A percentile compares a stretch with the other conserved stretches of the same genome.
phyloP scores from a whole-genome alignment of 1,284 basidiomycete genomes.

The Irpex lacteus region DNA sequence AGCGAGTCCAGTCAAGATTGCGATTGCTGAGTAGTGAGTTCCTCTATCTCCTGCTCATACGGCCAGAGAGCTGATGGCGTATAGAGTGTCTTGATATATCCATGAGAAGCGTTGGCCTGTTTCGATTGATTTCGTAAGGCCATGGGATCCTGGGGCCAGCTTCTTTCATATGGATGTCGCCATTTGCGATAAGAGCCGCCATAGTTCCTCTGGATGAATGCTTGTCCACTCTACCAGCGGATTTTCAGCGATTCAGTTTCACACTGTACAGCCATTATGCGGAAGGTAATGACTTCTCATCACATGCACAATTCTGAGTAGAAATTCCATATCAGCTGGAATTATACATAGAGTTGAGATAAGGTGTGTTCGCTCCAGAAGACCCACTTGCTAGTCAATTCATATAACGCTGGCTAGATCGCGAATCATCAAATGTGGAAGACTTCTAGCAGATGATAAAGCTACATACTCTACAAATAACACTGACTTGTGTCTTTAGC shows the following conservation, averaged over 20 bases:
- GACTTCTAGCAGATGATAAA: neutral
- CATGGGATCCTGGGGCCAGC: neutral
- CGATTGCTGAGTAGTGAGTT: neutral
- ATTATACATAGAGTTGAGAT: neutral
- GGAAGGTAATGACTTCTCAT: neutral
- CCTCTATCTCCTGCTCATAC: neutral
- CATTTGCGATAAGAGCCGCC: neutral
- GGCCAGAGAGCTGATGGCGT: no score
- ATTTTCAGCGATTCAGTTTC: neutral
- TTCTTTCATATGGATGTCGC: neutral
- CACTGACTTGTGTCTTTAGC: neutral
- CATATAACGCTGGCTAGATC: neutral
- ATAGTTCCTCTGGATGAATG: neutral
- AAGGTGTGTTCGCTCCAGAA: neutral
- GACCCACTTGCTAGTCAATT: neutral
- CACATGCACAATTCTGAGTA: neutral
- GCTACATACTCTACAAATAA: neutral
- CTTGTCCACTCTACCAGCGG: neutral
- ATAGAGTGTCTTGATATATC: no score
- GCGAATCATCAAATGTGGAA: neutral
- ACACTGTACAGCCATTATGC: neutral
- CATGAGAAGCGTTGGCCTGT: neutral
- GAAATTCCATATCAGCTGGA: neutral
- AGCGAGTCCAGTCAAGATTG: no score
- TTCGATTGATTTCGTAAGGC: neutral